These are phyloP conservation scores for Rhizoctonia solani DNA, from an alignment of 1,284 basidiomycete genomes.

Conservation along the genomic window DNA sequence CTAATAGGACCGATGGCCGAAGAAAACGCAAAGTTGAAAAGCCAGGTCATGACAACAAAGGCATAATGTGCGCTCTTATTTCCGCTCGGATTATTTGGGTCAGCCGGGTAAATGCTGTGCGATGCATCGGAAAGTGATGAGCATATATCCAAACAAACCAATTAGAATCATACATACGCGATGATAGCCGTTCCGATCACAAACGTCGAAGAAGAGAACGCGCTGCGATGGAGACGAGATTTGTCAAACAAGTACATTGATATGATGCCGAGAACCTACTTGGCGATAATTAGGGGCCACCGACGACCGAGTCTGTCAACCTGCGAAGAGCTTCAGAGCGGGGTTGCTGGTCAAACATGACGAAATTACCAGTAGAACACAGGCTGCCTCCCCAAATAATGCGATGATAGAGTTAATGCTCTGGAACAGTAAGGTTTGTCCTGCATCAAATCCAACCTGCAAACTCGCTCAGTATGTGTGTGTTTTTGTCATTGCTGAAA, in stretches of 20 bases:
- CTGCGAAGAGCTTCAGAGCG: not conserved
- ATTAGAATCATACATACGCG: conserved; percentile 47
- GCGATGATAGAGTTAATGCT: conserved; percentile 65
- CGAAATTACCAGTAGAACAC: conserved; percentile 52
- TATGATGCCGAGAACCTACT: conserved; percentile 40
- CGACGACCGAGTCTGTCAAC: conserved; percentile 61
- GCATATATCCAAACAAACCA: conserved; percentile 38
- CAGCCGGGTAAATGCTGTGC: conserved; percentile 43
- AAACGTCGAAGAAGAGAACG: conserved; percentile 57
- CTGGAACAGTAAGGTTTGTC: conserved; percentile 59
- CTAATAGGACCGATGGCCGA: conserved; percentile 54
- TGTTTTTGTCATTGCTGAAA: not conserved
- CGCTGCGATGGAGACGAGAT: conserved; percentile 20
- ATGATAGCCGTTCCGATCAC: conserved; percentile 58
- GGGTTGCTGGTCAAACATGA: not conserved
- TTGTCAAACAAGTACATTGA: not conserved
- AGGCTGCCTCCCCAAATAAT: conserved; percentile 59
- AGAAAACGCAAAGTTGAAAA: conserved; percentile 62
- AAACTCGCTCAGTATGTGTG: conserved; percentile 35
- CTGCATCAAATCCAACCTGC: conserved; percentile 52
- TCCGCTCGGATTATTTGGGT: conserved; percentile 32
- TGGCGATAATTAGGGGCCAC: conserved; percentile 58
- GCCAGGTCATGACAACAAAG: conserved; percentile 45
- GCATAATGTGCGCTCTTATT: conserved; percentile 32
- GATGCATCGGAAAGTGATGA: conserved; percentile 43